phyloP scores from a whole-genome alignment of 139 green algal species.

The Chlorella sp. region DNA sequence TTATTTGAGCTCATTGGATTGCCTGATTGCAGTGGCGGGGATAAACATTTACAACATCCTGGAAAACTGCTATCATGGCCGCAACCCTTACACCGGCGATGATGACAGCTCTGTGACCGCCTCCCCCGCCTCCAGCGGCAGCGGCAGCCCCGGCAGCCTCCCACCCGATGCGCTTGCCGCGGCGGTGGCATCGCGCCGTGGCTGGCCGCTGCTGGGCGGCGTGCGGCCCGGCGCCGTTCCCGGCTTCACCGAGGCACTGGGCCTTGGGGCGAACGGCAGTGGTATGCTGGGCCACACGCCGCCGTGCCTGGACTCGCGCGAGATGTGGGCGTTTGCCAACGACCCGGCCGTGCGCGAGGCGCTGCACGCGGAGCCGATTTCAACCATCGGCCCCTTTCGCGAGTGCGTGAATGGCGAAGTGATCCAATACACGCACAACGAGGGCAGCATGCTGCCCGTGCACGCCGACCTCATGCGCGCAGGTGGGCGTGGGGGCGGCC shows the following conservation, averaged over 20 bases:
- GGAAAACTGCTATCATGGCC: slow-evolving; percentile 30
- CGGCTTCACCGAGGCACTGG: slow-evolving; percentile 48
- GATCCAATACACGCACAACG: slow-evolving; percentile 56
- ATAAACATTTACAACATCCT: slow-evolving; percentile 72
- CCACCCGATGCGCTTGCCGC: neutral
- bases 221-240: slow-evolving; percentile 33
- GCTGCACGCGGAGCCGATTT: slow-evolving; percentile 31
- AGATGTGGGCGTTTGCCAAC: slow-evolving; percentile 37
- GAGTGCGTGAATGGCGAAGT: slow-evolving; percentile 21
- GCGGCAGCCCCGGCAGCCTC: neutral
- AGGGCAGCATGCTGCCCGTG: slow-evolving; percentile 66
- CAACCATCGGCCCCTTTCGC: slow-evolving; percentile 26
- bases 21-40: slow-evolving; percentile 2
- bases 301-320: slow-evolving; percentile 50
- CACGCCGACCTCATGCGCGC: slow-evolving; percentile 41
- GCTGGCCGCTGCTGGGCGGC: slow-evolving; percentile 55
- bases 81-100: slow-evolving; percentile 20
- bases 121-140: neutral
- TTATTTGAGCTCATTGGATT: neutral
- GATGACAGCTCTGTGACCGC: neutral
- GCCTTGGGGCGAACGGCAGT: too few relatives aligned
- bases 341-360: slow-evolving; percentile 8
- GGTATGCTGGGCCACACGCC: slow-evolving; percentile 42
- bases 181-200: neutral
- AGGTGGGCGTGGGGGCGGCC: slow-evolving; percentile 10